phyloP scores from a whole-genome alignment of 768 basidiomycete genomes.

The Calvatia gigantea region DNA sequence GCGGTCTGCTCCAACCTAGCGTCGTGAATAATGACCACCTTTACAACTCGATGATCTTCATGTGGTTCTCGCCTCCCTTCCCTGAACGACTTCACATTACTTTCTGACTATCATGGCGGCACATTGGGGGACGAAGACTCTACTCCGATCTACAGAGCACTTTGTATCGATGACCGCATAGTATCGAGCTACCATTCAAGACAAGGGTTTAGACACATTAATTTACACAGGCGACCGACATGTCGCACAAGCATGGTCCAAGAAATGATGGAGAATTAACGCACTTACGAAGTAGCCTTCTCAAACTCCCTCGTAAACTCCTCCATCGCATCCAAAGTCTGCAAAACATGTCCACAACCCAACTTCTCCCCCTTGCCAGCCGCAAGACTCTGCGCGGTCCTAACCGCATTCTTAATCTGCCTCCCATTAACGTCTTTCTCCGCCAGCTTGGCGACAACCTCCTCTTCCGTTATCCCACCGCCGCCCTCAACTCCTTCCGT shows the following conservation, averaged over 20 bases:
- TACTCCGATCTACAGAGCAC: too few species aligned
- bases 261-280: background rate
- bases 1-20: too few species aligned
- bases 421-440: slow-evolving; percentile 55
- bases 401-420: slow-evolving; percentile 68
- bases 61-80: too few species aligned
- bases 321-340: slow-evolving; percentile 60
- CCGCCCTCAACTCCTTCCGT: background rate
- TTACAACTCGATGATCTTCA: too few species aligned
- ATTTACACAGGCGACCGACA: background rate
- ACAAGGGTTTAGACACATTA: background rate
- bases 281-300: slow-evolving; percentile 13
- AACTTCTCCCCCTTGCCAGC: slow-evolving; percentile 43
- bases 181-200: too few species aligned
- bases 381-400: slow-evolving; percentile 62
- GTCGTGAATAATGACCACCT: too few species aligned
- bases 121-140: too few species aligned
- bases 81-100: too few species aligned
- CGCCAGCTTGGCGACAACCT: slow-evolving; percentile 46
- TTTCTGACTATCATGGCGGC: too few species aligned
- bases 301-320: slow-evolving; percentile 51
- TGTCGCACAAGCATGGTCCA: background rate
- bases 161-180: too few species aligned
- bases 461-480: slow-evolving; percentile 30
- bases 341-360: slow-evolving; percentile 46